Base-by-base conservation (phyloP, 805 yeast genomes). In the Debaryomyces prosopidis region DNA sequence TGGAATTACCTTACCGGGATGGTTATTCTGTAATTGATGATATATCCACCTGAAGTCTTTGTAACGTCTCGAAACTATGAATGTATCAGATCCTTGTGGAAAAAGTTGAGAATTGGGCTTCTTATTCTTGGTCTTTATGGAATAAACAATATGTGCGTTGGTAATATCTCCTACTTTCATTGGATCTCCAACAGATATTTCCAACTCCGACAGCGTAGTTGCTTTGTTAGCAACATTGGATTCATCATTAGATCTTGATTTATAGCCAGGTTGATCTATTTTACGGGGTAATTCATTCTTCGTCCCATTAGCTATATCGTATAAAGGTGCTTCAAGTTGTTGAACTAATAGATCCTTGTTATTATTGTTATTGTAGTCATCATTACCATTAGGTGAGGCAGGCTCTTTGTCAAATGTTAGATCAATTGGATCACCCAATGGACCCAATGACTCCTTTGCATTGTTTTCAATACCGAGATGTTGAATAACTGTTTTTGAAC, bases 1-100 rank as follows among this genome's bases (percentile, higher is more conserved):
- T 1, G 99, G 98, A 18, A 94, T 83, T 31, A 94, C 84, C 47
- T 77, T 75, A 0, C 99, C 99, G 30, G 96, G 96, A 59, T 94
- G 90, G 54, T 85, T 88, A 57, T 81, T 79, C 58, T 87, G 87
- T 19, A 94, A 71, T 55, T 91, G 96, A 52, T 88, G 89, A 63
- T 90, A 92, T 10, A 94, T 73, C 98, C 98, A 92, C 49, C 96
- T 72, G 66, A 94, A 92, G 64, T 94, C 99, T 43, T 84, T 81
- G 65, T 92, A 94, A 52, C 99, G 77, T 60, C 99, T 76, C 4
- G 89, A 79, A 0, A 91, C 97, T 5, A 52, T 46, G 31, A 39
- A 45, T 17, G 34, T 48, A 75, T 68, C 82, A 8, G 67, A 59
- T 39, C 69, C 32, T 59, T 19, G 52, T 33, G 38, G 65, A 55